Conservation (phyloP, 768 basidiomycete species). For the Termitomyces sp. region DNA sequence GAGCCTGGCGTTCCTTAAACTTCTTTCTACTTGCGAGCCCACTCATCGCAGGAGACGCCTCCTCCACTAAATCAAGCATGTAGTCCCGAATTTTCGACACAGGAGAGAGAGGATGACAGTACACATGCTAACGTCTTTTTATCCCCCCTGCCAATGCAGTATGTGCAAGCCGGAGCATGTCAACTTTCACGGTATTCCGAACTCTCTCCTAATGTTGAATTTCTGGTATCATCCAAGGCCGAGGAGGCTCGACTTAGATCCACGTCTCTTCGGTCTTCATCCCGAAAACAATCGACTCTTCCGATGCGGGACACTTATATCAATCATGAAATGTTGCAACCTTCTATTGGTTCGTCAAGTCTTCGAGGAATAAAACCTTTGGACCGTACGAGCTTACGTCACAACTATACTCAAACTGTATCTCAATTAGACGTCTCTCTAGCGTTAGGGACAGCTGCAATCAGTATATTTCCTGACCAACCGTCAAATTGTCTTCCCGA, state of each 20-base stretch:
- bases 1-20: background rate
- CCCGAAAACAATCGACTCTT: background rate
- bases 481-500: background rate
- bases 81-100: background rate
- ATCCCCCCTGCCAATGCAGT: background rate
- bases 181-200: conserved; percentile 22
- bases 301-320: no score
- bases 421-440: background rate
- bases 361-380: background rate
- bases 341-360: background rate
- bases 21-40: background rate
- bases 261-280: background rate
- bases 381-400: background rate
- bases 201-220: conserved; percentile 17
- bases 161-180: background rate
- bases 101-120: background rate
- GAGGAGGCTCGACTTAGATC: background rate
- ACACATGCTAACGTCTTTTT: background rate
- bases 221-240: background rate
- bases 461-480: background rate
- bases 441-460: background rate
- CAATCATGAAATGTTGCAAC: no score
- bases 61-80: background rate
- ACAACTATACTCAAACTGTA: background rate
- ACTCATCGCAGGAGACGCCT: background rate